phyloP scores from a whole-genome alignment of 306 rosid species.

The Glycine tomentella region DNA sequence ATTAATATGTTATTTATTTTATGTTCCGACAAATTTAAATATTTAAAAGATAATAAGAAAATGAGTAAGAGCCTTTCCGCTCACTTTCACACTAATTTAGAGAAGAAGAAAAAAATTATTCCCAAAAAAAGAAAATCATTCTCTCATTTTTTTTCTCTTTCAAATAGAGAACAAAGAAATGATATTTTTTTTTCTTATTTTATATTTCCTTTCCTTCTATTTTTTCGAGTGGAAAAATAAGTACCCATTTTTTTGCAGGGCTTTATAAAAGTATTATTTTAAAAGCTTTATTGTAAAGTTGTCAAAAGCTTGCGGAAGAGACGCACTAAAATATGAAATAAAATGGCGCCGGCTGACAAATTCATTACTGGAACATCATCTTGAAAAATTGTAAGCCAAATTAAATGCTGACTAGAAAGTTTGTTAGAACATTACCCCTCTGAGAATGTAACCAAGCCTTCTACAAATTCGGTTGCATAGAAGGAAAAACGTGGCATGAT shows the following conservation, averaged over 20 bases:
- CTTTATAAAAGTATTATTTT: neutral
- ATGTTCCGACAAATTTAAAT: neutral
- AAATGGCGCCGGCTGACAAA: neutral
- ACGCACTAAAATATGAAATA: neutral
- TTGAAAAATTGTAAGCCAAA: neutral
- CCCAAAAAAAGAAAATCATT: neutral
- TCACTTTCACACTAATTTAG: neutral
- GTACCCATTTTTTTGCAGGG: no score
- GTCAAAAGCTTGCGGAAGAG: neutral
- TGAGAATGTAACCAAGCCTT: neutral
- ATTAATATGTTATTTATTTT: no score
- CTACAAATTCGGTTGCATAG: neutral
- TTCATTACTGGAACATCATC: neutral
- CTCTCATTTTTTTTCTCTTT: neutral
- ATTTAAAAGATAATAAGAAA: neutral
- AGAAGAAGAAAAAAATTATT: neutral
- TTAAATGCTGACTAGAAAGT: constrained; percentile 1
- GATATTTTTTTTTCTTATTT: neutral
- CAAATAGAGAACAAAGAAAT: neutral
- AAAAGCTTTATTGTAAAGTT: neutral
- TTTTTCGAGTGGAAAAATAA: neutral
- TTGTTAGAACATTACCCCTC: neutral
- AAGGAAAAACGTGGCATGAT: neutral
- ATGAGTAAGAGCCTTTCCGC: neutral
- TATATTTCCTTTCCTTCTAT: neutral